phyloP scores from a whole-genome alignment of 2,329 filamentous ascomycete genomes.

The Penicillium sp. region DNA sequence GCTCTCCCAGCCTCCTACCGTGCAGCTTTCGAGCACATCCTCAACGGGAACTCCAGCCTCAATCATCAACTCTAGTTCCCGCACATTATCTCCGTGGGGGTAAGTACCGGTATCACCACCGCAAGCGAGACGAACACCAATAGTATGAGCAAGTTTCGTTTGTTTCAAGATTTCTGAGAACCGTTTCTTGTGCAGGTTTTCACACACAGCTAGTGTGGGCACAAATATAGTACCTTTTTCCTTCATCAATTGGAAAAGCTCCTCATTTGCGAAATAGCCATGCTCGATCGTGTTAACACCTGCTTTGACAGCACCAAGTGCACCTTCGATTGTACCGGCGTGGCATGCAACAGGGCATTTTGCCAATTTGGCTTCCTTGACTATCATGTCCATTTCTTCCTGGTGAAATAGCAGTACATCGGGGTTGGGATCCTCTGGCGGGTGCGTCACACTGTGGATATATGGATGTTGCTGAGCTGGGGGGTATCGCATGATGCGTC shows the following conservation, averaged over 20 bases:
- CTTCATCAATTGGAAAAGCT: conserved; percentile 44
- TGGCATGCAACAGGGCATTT: conserved; percentile 45
- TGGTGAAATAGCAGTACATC: conserved; percentile 46
- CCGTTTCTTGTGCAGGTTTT: conserved; percentile 26
- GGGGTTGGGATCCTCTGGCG: conserved; percentile 39
- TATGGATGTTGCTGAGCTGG: conserved; percentile 18
- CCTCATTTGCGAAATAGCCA: conserved; percentile 35
- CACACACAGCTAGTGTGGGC: conserved; percentile 50
- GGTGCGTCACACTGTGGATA: conserved; percentile 29
- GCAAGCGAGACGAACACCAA: conserved; percentile 45
- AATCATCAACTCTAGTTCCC: conserved; percentile 54
- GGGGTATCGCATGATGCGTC: conserved; percentile 6
- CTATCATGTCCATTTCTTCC: conserved; percentile 50
- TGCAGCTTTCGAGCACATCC: conserved; percentile 50
- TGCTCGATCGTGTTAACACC: conserved; percentile 51
- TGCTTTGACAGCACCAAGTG: conserved; percentile 45
- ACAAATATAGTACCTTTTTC: conserved; percentile 48
- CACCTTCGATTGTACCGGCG: conserved; percentile 39
- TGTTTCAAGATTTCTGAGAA: conserved; percentile 34
- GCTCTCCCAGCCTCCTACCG: conserved; percentile 53
- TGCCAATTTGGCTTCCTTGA: conserved; percentile 43
- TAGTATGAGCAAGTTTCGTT: conserved; percentile 44
- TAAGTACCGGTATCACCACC: conserved; percentile 55
- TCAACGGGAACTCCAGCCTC: conserved; percentile 49
- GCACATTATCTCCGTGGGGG: conserved; percentile 50